A percentile compares a stretch with the other conserved stretches of the same genome.
Evolutionary conservation across 495 filamentous ascomycete species (phyloP).

Genomic region (Aspergillus taichungensis): DNA sequence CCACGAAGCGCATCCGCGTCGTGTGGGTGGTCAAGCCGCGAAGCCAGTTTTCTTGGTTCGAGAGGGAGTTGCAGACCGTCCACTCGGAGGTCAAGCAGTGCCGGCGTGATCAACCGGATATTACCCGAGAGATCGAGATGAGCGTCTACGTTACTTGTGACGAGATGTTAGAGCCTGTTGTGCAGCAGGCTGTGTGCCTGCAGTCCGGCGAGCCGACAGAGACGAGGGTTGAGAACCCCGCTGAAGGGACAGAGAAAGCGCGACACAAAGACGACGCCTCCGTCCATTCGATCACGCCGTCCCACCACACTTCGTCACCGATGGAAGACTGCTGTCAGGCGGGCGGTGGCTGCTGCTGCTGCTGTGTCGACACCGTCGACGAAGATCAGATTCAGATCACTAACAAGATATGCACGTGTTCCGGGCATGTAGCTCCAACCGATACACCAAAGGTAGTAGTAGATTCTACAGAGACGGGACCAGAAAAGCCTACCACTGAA

Average conservation of each 20-base stretch:
- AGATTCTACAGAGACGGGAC: background rate
- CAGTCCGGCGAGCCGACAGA: slow-evolving; percentile 1
- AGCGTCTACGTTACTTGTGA: slow-evolving; percentile 58
- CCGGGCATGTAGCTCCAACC: slow-evolving; percentile 10
- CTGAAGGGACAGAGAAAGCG: background rate
- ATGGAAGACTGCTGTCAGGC: slow-evolving; percentile 20
- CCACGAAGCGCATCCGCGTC: slow-evolving; percentile 58
- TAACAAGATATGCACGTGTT: slow-evolving; percentile 23
- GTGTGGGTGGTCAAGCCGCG: slow-evolving; percentile 64
- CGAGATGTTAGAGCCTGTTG: slow-evolving; percentile 22
- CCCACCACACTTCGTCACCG: background rate
- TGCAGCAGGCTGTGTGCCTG: background rate
- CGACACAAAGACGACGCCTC: slow-evolving; percentile 12
- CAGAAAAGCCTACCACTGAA: slow-evolving; percentile 1
- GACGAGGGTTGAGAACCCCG: slow-evolving; percentile 6
- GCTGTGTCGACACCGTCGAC: slow-evolving; percentile 40
- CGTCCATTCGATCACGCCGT: slow-evolving; percentile 12
- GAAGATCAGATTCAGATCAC: slow-evolving; percentile 28
- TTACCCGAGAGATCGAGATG: slow-evolving; percentile 38
- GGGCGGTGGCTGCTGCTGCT: slow-evolving; percentile 46
- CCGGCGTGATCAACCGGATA: slow-evolving; percentile 15
- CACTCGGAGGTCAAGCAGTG: slow-evolving; percentile 41
- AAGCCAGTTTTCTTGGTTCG: slow-evolving; percentile 61
- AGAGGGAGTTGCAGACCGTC: slow-evolving; percentile 49
- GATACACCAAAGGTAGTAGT: background rate